phyloP scores from a whole-genome alignment of 192 early-diverging fungal species.

The Coemansia biformis region DNA sequence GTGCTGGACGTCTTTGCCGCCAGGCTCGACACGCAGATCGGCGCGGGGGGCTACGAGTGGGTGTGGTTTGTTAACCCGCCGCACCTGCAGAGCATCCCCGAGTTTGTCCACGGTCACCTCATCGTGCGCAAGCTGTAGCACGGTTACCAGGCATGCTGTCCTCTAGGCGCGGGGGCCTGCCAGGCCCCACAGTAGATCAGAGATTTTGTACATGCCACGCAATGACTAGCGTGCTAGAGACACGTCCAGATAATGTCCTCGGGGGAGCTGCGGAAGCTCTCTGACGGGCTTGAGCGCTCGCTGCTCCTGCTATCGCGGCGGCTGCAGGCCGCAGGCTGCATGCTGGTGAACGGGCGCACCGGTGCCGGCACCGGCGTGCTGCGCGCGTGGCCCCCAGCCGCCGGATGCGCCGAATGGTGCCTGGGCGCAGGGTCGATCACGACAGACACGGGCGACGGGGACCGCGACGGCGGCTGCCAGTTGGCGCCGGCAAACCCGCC shows the following conservation, averaged over 20 bases:
- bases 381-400: neutral
- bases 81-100: constrained; percentile 46
- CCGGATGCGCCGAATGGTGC: neutral
- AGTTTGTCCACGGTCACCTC: constrained; percentile 40
- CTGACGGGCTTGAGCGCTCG: constrained; percentile 1
- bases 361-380: neutral
- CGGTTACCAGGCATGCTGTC: too few relatives aligned
- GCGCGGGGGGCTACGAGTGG: constrained; percentile 29
- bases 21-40: constrained; percentile 19
- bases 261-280: too few relatives aligned
- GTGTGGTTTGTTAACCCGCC: constrained; percentile 51
- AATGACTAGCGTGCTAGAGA: constrained; percentile 5
- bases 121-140: constrained; percentile 18
- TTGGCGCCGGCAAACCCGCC: constrained; percentile 26
- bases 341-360: constrained; percentile 2
- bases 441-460: constrained; percentile 2
- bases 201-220: too few relatives aligned
- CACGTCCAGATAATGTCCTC: constrained; percentile 11
- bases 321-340: constrained; percentile 2
- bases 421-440: neutral
- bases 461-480: constrained; percentile 42
- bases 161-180: too few relatives aligned
- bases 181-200: too few relatives aligned
- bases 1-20: constrained; percentile 13
- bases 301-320: neutral